A percentile compares a stretch with the other conserved stretches of the same genome.
Evolutionary conservation across 148 eudicot species (phyloP).

Genomic region (Pharnaceum exiguum): DNA sequence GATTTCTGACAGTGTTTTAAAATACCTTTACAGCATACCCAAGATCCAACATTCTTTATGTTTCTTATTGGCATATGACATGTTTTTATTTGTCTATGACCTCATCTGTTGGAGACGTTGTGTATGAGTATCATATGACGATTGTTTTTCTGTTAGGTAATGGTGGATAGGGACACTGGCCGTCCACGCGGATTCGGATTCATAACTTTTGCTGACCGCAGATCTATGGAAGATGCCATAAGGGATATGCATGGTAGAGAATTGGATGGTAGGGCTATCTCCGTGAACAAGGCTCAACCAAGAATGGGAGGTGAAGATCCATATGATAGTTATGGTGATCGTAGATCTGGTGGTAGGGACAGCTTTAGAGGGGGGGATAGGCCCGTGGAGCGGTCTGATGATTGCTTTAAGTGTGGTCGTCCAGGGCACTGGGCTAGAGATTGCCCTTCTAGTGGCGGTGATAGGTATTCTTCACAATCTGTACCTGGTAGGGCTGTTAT

Average conservation of each 20-base stretch:
- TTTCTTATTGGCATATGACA: too few species aligned
- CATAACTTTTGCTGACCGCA: conserved; percentile 46
- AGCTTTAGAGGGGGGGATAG: conserved; percentile 33
- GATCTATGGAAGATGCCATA: conserved; percentile 49
- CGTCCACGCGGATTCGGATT: conserved; percentile 62
- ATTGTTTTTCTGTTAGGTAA: conserved; percentile 25
- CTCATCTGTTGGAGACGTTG: too few species aligned
- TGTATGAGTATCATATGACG: background rate
- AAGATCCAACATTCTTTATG: too few species aligned
- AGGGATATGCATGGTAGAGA: conserved; percentile 57
- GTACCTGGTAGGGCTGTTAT: conserved; percentile 23
- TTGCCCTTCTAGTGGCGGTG: conserved; percentile 36
- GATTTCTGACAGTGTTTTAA: too few species aligned
- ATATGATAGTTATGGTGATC: conserved; percentile 25
- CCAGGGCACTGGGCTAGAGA: conserved; percentile 50
- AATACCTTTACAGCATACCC: too few species aligned
- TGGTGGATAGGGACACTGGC: conserved; percentile 53
- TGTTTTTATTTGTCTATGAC: too few species aligned
- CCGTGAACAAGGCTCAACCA: conserved; percentile 53
- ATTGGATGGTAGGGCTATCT: conserved; percentile 38
- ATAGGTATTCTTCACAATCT: conserved; percentile 26
- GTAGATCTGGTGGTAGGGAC: conserved; percentile 30
- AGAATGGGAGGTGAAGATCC: conserved; percentile 35
- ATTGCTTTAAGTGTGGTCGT: conserved; percentile 57
- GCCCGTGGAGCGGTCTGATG: conserved; percentile 27